Evolutionary conservation across 345 rosid genomes (phyloP), one percentile per base, ranked within the genome.

Genomic region (Raphanus sativus): DNA sequence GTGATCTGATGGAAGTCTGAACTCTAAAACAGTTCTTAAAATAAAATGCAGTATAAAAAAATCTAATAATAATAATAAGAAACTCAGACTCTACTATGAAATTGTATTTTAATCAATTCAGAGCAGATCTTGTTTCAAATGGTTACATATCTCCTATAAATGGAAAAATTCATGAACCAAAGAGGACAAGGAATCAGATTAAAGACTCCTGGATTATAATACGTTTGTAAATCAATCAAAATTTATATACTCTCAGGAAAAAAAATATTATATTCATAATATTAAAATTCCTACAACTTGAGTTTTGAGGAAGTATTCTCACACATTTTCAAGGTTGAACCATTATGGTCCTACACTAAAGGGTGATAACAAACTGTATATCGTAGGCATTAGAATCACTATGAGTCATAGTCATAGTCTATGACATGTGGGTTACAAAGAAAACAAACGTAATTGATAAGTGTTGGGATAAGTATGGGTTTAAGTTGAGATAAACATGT

Each of bases 251-350:
- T 52, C 28, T 21, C 34, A 25, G 7, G 12, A 38, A 7, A 32
- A 3, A 28, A 38, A 2, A n/a, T 9, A 38, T 38, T 61, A 62
- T 48, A 74, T 56, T 66, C 48, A 38, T 28, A 16, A 16, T 38
- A 16, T 12, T 10, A 3, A 67, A 54, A 15, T 36, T 12, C 10
- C 4, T 15, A 74, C 45, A 68, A 33, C 3, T 45, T 61, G 40
- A 75, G 69, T 32, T 61, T 61, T 3, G 38, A 61, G 30, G 42
- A 76, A 76, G 62, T 52, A 68, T 61, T 68, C 62, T 45, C 28
- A 61, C 63, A 75, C n/a, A 74, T 21, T 21, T 21, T 21, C 21
- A 21, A 21, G 21, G 21, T 21, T 21, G 21, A 21, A 21, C 21
- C 21, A 21, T 21, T 21, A 21, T 21, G 21, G 21, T 21, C 21